Percentiles rank a stretch among this genome's conserved stretches.
Evolutionary conservation across 2,329 filamentous ascomycete species (phyloP).

Genomic region (Raffaelea deltoideospora): DNA sequence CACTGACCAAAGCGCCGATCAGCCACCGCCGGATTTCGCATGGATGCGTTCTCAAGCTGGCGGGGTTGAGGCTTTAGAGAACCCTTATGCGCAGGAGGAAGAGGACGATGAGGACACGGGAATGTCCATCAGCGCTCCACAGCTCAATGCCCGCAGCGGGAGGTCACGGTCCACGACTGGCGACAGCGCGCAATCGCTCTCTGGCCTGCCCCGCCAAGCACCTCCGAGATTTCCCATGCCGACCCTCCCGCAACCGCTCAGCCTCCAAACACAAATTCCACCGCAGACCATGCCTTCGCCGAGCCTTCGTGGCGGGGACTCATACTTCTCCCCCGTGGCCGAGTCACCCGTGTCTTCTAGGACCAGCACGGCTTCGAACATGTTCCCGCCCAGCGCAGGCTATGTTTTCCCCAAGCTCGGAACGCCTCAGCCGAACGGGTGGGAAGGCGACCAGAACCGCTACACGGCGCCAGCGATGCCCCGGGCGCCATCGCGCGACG

Average conservation of each 20-base stretch:
- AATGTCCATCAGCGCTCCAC: too few relatives aligned
- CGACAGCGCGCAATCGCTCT: slow-evolving; percentile 48
- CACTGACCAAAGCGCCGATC: slow-evolving; percentile 29
- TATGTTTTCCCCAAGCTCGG: slow-evolving; percentile 61
- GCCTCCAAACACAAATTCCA: slow-evolving; percentile 45
- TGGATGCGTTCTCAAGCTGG: slow-evolving; percentile 57
- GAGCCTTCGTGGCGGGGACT: slow-evolving; percentile 49
- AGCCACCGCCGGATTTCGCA: slow-evolving; percentile 55
- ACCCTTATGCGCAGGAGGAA: slow-evolving; percentile 59
- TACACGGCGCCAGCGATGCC: slow-evolving; percentile 83
- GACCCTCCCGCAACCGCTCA: slow-evolving; percentile 42
- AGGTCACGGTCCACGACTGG: slow-evolving; percentile 62
- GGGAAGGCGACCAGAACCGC: slow-evolving; percentile 55
- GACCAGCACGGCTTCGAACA: slow-evolving; percentile 58
- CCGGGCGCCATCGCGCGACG: slow-evolving; percentile 65
- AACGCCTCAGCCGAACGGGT: slow-evolving; percentile 45
- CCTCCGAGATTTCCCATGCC: slow-evolving; percentile 60
- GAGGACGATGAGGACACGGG: slow-evolving; percentile 41
- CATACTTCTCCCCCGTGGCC: slow-evolving; percentile 80
- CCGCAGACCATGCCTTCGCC: slow-evolving; percentile 38
- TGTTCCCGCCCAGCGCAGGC: slow-evolving; percentile 39
- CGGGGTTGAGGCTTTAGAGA: slow-evolving; percentile 42
- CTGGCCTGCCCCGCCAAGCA: slow-evolving; percentile 40
- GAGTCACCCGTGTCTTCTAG: slow-evolving; percentile 68
- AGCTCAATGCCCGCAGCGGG: slow-evolving; percentile 39